Evolutionary conservation across 768 basidiomycete species (phyloP).

Genomic region (Lentinula detonsa): DNA sequence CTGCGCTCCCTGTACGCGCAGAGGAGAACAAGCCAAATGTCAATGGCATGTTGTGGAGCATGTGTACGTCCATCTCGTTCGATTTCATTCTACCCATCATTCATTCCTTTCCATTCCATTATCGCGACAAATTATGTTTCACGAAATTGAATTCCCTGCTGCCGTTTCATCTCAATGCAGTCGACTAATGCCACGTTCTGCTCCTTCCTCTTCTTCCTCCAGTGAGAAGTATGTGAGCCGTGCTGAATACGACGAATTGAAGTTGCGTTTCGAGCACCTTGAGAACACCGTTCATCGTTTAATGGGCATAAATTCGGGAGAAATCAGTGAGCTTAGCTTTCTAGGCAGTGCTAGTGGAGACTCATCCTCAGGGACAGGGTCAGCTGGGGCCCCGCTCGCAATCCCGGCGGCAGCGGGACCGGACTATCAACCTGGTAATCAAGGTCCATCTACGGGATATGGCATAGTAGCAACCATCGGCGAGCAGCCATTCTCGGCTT

Average conservation of each 20-base stretch:
- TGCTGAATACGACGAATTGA: conserved; percentile 72
- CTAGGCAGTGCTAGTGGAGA: background rate
- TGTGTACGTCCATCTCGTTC: conserved; percentile 41
- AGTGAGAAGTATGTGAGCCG: conserved; percentile 82
- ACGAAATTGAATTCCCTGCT: conserved; percentile 5
- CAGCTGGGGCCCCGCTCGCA: background rate
- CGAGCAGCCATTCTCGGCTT: background rate
- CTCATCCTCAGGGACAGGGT: background rate
- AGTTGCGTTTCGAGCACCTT: conserved; percentile 55
- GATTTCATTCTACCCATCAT: conserved; percentile 11
- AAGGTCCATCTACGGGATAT: conserved; percentile 4
- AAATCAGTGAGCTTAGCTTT: conserved; percentile 12
- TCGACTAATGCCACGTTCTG: conserved; percentile 6
- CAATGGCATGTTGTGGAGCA: conserved; percentile 83
- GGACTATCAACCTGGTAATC: background rate
- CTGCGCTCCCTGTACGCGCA: conserved; percentile 73
- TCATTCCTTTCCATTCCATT: conserved; percentile 9
- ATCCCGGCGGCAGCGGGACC: conserved; percentile 1
- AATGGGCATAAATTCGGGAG: conserved; percentile 18
- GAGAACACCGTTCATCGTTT: conserved; percentile 45
- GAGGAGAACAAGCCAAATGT: conserved; percentile 76
- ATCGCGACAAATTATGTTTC: conserved; percentile 1
- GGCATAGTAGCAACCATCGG: background rate
- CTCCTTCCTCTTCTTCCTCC: conserved; percentile 6
- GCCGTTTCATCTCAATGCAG: conserved; percentile 3